phyloP scores from a whole-genome alignment of 2,329 filamentous ascomycete genomes.

The Diaporthe sp. region DNA sequence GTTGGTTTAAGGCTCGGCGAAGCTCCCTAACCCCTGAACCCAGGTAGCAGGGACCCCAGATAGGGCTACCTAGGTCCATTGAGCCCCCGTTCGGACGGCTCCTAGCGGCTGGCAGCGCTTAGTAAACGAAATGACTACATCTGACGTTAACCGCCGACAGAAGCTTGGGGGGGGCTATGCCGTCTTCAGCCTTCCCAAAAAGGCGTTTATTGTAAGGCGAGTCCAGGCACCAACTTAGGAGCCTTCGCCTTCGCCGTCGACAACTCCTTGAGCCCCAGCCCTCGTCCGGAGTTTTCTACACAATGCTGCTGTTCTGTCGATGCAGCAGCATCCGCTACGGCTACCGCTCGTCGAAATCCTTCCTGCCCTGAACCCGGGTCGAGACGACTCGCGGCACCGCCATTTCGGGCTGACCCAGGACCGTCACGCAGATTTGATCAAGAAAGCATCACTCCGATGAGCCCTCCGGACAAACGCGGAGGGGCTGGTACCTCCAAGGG shows the following conservation, averaged over 20 bases:
- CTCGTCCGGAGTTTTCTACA: conserved; percentile 1
- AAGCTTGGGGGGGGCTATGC: conserved; percentile 11
- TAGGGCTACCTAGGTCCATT: neutral
- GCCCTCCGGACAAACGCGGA: conserved; percentile 40
- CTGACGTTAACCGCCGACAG: conserved; percentile 7
- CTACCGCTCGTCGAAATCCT: conserved; percentile 15
- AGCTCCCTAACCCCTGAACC: conserved; percentile 4
- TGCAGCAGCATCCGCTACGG: conserved; percentile 24
- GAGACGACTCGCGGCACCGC: conserved; percentile 4
- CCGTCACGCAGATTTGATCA: neutral
- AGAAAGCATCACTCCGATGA: conserved; percentile 25
- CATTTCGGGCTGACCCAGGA: neutral
- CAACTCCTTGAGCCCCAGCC: neutral
- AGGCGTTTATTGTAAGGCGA: conserved; percentile 1
- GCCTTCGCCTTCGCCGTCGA: neutral
- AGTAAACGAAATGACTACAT: conserved; percentile 10
- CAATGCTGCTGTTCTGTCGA: conserved; percentile 16
- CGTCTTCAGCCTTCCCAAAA: conserved; percentile 22
- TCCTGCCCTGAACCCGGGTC: conserved; percentile 20
- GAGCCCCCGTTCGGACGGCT: conserved; percentile 8
- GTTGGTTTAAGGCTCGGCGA: neutral
- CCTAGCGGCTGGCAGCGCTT: conserved; percentile 13
- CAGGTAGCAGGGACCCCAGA: neutral
- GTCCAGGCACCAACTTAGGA: conserved; percentile 27
- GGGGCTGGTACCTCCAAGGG: conserved; percentile 29